These are phyloP conservation scores for Phoma sp. DNA, from an alignment of 2,329 filamentous ascomycete species.

Conservation along the genomic window DNA sequence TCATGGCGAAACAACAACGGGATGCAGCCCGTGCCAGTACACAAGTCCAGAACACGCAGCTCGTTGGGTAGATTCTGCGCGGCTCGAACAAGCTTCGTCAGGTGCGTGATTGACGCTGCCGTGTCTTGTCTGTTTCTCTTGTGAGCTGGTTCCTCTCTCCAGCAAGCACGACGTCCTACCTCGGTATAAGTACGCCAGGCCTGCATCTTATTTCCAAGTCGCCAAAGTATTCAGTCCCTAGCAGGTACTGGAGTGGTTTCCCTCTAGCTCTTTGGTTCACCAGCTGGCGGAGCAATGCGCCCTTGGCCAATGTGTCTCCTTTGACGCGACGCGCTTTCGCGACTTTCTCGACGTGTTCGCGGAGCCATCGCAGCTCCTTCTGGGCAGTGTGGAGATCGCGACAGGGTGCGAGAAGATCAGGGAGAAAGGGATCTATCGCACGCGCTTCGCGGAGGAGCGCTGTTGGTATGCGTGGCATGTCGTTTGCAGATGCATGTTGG, in stretches of 20 bases:
- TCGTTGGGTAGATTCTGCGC: slow-evolving; percentile 28
- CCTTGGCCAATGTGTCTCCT: slow-evolving; percentile 25
- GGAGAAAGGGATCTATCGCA: slow-evolving; percentile 62
- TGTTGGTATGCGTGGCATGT: slow-evolving; percentile 66
- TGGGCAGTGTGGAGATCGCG: slow-evolving; percentile 67
- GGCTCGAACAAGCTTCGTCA: slow-evolving; percentile 38
- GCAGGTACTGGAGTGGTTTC: slow-evolving; percentile 84
- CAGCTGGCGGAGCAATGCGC: slow-evolving; percentile 32
- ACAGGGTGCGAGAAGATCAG: slow-evolving; percentile 68
- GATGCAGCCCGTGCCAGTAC: slow-evolving; percentile 91
- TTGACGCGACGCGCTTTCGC: slow-evolving; percentile 28
- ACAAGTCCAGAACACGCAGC: slow-evolving; percentile 79
- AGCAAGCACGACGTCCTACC: slow-evolving; percentile 55
- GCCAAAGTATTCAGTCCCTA: slow-evolving; percentile 89
- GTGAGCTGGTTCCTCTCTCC: slow-evolving; percentile 17
- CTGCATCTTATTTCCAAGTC: slow-evolving; percentile 77
- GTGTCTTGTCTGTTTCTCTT: slow-evolving; percentile 52
- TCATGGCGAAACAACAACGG: slow-evolving; percentile 74
- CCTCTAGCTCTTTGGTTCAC: slow-evolving; percentile 59
- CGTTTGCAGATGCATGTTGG: slow-evolving; percentile 12
- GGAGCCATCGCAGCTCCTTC: slow-evolving; percentile 77
- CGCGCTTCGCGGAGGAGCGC: slow-evolving; percentile 63
- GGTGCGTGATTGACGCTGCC: slow-evolving; percentile 46
- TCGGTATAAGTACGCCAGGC: slow-evolving; percentile 83
- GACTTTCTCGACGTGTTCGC: slow-evolving; percentile 57